Evolutionary conservation across 1,139 yeast genomes (phyloP).

Genomic region (Lodderomyces oxycetoniae): DNA sequence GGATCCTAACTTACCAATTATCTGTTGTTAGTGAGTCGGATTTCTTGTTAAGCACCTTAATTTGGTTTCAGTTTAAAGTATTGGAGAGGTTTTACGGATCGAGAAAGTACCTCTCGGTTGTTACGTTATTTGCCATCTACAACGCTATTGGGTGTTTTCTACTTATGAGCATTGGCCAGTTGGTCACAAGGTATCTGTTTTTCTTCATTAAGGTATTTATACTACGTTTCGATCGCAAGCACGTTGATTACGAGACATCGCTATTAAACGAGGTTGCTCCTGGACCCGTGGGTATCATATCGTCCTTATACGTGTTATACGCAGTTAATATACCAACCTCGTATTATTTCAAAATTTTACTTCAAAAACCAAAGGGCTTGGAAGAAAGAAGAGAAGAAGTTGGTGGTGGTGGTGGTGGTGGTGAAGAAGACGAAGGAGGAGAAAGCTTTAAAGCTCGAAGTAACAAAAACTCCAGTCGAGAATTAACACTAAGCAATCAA

Average conservation of each 20-base stretch:
- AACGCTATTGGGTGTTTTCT: slow-evolving; percentile 31
- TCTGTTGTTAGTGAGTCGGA: slow-evolving; percentile 65
- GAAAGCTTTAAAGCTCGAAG: not conserved
- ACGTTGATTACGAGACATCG: slow-evolving; percentile 22
- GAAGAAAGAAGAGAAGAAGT: slow-evolving; percentile 4
- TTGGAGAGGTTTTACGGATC: slow-evolving; percentile 66
- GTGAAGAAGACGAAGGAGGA: slow-evolving; percentile 5
- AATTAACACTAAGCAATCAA: slow-evolving; percentile 50
- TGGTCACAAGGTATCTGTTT: slow-evolving; percentile 29
- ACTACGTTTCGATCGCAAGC: slow-evolving; percentile 10
- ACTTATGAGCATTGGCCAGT: slow-evolving; percentile 37
- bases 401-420: no score
- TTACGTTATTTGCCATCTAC: slow-evolving; percentile 30
- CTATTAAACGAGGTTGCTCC: slow-evolving; percentile 38
- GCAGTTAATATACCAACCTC: slow-evolving; percentile 55
- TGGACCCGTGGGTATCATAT: slow-evolving; percentile 62
- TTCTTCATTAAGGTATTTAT: slow-evolving; percentile 17
- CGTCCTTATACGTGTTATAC: slow-evolving; percentile 57
- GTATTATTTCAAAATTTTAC: slow-evolving; percentile 51
- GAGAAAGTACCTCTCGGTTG: slow-evolving; percentile 46
- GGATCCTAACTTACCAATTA: slow-evolving; percentile 52
- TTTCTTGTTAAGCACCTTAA: slow-evolving; percentile 45
- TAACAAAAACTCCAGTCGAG: slow-evolving; percentile 14
- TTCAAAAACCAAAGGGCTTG: slow-evolving; percentile 23
- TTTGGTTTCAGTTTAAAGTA: slow-evolving; percentile 57